Percentiles rank a stretch among this genome's conserved stretches.
Conservation (phyloP, 257 asterid genomes). For the Plantago major region DNA sequence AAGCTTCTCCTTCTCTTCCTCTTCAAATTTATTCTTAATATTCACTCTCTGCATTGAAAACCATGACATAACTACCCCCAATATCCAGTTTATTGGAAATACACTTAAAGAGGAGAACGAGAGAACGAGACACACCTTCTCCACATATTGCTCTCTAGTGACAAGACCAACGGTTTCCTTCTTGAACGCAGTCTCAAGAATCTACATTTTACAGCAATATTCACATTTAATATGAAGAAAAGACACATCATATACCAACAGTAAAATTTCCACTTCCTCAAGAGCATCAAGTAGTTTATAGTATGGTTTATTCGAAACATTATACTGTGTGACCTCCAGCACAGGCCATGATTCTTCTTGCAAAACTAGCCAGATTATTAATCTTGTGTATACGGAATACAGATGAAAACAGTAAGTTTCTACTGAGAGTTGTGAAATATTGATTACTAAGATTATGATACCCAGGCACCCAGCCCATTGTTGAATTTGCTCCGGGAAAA, state of each 20-base stretch:
- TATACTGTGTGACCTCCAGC: too few species aligned
- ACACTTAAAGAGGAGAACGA: slow-evolving; percentile 1
- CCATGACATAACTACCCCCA: slow-evolving; percentile 5
- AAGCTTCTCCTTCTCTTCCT: slow-evolving; percentile 98
- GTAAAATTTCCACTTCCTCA: neutral
- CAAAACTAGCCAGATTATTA: too few species aligned
- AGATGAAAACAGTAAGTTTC: too few species aligned
- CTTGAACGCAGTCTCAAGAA: slow-evolving; percentile 96
- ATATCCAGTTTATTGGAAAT: neutral
- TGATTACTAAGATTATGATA: too few species aligned
- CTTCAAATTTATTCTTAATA: slow-evolving; percentile 82
- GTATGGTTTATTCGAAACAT: too few species aligned
- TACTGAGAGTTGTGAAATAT: too few species aligned
- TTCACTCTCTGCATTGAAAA: slow-evolving; percentile 69
- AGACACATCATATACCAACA: neutral
- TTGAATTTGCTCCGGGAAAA: too few species aligned
- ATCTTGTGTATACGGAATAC: too few species aligned
- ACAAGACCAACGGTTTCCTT: slow-evolving; percentile 99
- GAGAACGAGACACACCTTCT: slow-evolving; percentile 51
- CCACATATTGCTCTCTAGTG: slow-evolving; percentile 91
- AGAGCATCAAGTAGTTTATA: neutral
- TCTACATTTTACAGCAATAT: slow-evolving; percentile 33
- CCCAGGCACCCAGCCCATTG: too few species aligned
- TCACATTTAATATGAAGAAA: slow-evolving; percentile 7
- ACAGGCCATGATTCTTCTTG: too few species aligned